These are phyloP conservation scores for Asterionellopsis glacialis DNA, from an alignment of 108 stramenopile genomes.

Conservation along the genomic window DNA sequence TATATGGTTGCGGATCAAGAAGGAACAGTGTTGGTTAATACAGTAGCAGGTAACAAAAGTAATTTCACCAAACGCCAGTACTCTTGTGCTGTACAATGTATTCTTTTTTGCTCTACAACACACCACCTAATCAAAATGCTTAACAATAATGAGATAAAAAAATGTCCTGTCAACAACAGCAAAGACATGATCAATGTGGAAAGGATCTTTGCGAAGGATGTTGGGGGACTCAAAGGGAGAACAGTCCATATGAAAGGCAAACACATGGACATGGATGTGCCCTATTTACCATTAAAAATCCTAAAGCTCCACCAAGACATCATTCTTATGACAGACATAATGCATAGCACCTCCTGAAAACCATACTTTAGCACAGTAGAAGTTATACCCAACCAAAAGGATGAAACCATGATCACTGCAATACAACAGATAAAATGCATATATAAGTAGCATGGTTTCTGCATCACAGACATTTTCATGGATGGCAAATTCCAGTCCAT, in stretches of 20 bases:
- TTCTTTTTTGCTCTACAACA: background rate
- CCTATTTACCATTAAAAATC: conserved; percentile 18
- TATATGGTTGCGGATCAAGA: background rate
- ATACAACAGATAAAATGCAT: background rate
- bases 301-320: conserved; percentile 9
- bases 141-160: conserved; percentile 21
- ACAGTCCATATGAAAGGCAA: background rate
- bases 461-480: background rate
- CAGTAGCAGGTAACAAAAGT: too few species aligned
- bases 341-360: conserved; percentile 25
- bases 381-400: background rate
- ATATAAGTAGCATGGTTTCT: conserved; percentile 1
- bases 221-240: conserved; percentile 2
- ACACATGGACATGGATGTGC: background rate
- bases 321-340: conserved; percentile 27
- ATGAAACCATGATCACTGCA: background rate
- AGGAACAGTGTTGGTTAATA: background rate
- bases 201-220: background rate
- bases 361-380: conserved; percentile 6
- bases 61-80: conserved; percentile 8
- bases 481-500: conserved; percentile 3
- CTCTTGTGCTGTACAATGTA: conserved; percentile 10
- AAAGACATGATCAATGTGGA: conserved; percentile 2
- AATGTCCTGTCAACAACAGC: conserved; percentile 18
- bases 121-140: conserved; percentile 11